Base-by-base conservation (phyloP, 257 asterid genomes). In the Phtheirospermum japonicum region DNA sequence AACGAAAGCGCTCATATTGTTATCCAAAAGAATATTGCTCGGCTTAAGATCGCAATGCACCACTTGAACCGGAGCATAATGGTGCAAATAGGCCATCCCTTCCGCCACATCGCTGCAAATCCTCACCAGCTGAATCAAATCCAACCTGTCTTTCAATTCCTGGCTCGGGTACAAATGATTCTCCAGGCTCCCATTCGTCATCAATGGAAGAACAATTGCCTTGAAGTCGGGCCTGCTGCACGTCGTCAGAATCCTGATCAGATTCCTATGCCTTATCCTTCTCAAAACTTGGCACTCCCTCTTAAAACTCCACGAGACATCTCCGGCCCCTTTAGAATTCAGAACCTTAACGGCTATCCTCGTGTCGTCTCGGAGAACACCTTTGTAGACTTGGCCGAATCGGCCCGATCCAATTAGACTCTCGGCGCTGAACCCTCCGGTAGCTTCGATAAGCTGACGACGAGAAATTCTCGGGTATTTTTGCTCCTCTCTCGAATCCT, bases 31-130 rank as follows among this genome's bases (percentile, higher is more conserved):
- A 61, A 90, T 87, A 57, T 90, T 90, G 74, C 97, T 87, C 6
- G 96, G 97, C 36, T 90, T 90, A 0, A 90, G 80, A 58, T 90
- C 97, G 64, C 97, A 85, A 19, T 90, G 95, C 72, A 82, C 90
- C 0, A 90, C 90, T 63, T 65, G 80, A 6, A 85, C 73, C 0
- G 93, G 96, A 2, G 96, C 80, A 67, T 80, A 57, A 75, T 90
- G 90, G 42, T 90, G 97, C 69, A 90, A 67, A 70, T 90, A 87
- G 19, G 94, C 86, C 61, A 84, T 70, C 31, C 92, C 97, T 73
- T 89, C 88, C 0, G 94, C 94, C 5, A 89, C 89, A 71, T 89
- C 89, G 33, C 81, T 79, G 78, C 89, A 86, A 18, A 89, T 83
- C 66, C 75, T 73, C 51, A 89, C 83, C 31, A 81, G 43, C 60